phyloP scores from a whole-genome alignment of 164 flowering plant genomes.

The Vitis labrusca region DNA sequence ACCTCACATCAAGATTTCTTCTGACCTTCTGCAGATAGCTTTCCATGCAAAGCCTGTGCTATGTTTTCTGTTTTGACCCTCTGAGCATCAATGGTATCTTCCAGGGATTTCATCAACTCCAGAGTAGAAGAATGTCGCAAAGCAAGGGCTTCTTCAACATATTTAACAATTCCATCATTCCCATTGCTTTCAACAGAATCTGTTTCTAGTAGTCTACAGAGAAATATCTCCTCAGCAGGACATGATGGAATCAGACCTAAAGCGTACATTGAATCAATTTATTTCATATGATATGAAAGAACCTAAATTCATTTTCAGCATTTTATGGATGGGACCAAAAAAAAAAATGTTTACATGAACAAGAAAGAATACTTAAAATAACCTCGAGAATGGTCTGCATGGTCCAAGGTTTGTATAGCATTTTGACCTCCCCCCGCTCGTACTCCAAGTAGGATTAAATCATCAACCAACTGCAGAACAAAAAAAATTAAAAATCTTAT shows the following conservation, averaged over 20 bases:
- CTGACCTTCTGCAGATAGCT: slow-evolving; percentile 76
- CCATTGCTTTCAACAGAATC: slow-evolving; percentile 34
- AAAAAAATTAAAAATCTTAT: background rate
- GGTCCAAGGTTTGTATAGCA: slow-evolving; percentile 49
- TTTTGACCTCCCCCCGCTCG: slow-evolving; percentile 61
- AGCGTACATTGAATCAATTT: slow-evolving; percentile 14
- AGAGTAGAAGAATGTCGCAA: slow-evolving; percentile 58
- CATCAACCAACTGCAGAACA: slow-evolving; percentile 71
- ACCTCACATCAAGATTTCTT: slow-evolving; percentile 14
- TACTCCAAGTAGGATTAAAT: slow-evolving; percentile 69
- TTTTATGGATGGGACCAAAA: background rate
- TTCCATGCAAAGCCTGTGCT: slow-evolving; percentile 41
- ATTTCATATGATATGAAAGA: background rate
- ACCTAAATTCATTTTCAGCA: background rate
- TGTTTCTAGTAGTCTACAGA: slow-evolving; percentile 63
- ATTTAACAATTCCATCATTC: slow-evolving; percentile 29
- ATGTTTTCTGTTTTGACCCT: slow-evolving; percentile 48
- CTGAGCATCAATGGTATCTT: slow-evolving; percentile 56
- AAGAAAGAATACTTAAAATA: slow-evolving; percentile 4
- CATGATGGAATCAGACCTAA: slow-evolving; percentile 71
- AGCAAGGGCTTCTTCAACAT: slow-evolving; percentile 70
- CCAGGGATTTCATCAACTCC: slow-evolving; percentile 58
- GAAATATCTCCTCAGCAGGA: slow-evolving; percentile 77
- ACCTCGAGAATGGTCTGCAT: slow-evolving; percentile 56
- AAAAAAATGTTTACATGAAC: background rate